phyloP scores from a whole-genome alignment of 768 basidiomycete genomes.

The Hypholoma fasciculare region DNA sequence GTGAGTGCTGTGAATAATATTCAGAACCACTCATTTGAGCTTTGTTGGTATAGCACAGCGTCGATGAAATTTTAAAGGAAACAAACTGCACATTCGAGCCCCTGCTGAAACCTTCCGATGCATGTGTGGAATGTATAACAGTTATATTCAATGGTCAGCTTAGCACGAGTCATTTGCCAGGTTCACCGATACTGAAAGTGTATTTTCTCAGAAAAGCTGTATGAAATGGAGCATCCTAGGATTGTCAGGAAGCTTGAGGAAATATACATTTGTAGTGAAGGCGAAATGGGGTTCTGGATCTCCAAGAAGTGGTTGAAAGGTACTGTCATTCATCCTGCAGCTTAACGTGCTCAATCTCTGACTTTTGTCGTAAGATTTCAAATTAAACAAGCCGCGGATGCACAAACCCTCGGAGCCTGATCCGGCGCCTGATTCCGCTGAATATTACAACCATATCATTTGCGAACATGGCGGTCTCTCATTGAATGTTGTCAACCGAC shows the following conservation, averaged over 20 bases:
- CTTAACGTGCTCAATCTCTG: constrained; percentile 4
- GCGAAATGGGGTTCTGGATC: constrained; percentile 61
- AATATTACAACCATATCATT: constrained; percentile 57
- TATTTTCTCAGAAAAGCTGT: constrained; percentile 55
- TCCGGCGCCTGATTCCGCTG: constrained; percentile 62
- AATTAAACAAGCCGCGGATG: constrained; percentile 71
- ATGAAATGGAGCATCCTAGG: constrained; percentile 66
- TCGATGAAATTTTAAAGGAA: constrained; percentile 38
- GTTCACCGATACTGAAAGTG: neutral
- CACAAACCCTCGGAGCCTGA: constrained; percentile 58
- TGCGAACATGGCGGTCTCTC: constrained; percentile 74
- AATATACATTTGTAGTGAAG: constrained; percentile 41
- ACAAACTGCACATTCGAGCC: constrained; percentile 53
- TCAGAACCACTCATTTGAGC: neutral
- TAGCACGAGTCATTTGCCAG: neutral
- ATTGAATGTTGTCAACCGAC: constrained; percentile 53
- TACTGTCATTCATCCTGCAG: constrained; percentile 22
- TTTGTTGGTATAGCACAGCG: constrained; percentile 38
- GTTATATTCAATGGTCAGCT: constrained; percentile 55
- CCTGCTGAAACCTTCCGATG: constrained; percentile 44
- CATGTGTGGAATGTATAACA: constrained; percentile 63
- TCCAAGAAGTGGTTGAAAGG: constrained; percentile 83
- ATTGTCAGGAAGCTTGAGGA: constrained; percentile 61
- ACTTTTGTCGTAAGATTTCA: constrained; percentile 60
- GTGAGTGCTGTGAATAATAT: constrained; percentile 31